A percentile compares a stretch with the other conserved stretches of the same genome.
phyloP scores from a whole-genome alignment of 495 filamentous ascomycete genomes.

The Aspergillus kassunensis region DNA sequence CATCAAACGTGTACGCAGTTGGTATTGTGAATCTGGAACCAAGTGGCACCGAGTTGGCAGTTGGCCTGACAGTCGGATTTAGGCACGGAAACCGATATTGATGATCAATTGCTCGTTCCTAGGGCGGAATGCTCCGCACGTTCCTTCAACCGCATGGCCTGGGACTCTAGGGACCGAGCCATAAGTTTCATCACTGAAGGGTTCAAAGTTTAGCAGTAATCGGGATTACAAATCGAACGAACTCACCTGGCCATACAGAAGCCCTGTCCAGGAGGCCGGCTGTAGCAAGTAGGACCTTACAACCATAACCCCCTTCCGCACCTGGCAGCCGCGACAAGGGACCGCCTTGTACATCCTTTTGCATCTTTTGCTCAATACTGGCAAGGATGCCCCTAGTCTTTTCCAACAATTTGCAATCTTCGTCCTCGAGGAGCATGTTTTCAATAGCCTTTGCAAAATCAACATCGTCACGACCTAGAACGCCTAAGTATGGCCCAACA shows the following conservation, averaged over 20 bases:
- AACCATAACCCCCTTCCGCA: conserved; percentile 69
- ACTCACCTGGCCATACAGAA: conserved; percentile 87
- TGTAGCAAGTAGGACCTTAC: conserved; percentile 81
- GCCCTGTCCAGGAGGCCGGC: conserved; percentile 87
- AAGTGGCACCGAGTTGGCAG: background rate
- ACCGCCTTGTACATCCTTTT: conserved; percentile 46
- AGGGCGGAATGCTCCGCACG: conserved; percentile 63
- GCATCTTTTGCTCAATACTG: conserved; percentile 78
- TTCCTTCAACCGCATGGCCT: conserved; percentile 75
- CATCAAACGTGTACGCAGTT: too few species aligned
- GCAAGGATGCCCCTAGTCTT: conserved; percentile 81
- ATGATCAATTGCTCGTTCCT: conserved; percentile 21
- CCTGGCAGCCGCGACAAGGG: conserved; percentile 52
- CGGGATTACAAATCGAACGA: background rate
- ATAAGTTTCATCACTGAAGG: conserved; percentile 76
- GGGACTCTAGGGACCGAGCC: conserved; percentile 78
- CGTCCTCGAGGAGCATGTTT: conserved; percentile 87
- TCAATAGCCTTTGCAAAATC: conserved; percentile 74
- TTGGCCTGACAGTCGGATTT: background rate
- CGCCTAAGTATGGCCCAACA: conserved; percentile 80
- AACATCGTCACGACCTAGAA: conserved; percentile 77
- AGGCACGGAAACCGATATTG: background rate
- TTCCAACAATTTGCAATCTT: conserved; percentile 80
- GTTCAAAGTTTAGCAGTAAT: conserved; percentile 35
- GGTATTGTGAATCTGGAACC: background rate